Evolutionary conservation across 148 eudicot species (phyloP).

Genomic region (Heliamphora exappendiculata): DNA sequence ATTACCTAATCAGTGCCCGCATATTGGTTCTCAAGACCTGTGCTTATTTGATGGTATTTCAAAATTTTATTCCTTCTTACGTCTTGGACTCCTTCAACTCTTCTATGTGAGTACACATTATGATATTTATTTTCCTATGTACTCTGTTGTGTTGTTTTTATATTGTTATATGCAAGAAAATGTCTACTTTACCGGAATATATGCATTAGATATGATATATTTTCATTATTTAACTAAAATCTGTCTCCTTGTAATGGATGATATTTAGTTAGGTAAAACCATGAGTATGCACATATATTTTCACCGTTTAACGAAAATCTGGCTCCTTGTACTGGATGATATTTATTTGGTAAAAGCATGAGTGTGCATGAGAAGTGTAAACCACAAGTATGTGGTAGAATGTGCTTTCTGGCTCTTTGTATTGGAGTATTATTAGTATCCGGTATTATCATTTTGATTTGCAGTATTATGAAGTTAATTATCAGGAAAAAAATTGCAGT

Average conservation of each 20-base stretch:
- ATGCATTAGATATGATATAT: neutral
- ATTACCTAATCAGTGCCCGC: slow-evolving; percentile 69
- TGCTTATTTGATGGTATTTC: slow-evolving; percentile 18
- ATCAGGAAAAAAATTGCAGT: no score
- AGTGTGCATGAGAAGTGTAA: neutral
- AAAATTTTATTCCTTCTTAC: slow-evolving; percentile 45
- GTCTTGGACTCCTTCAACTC: slow-evolving; percentile 54
- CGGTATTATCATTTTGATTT: neutral
- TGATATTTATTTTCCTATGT: neutral
- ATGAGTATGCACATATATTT: neutral
- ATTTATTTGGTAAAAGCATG: neutral
- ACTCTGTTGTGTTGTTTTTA: neutral
- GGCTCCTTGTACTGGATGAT: neutral
- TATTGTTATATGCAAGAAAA: neutral
- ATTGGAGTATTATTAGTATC: neutral
- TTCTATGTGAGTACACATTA: slow-evolving; percentile 8
- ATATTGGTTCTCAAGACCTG: neutral
- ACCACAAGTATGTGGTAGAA: slow-evolving; percentile 3
- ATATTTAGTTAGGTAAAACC: neutral
- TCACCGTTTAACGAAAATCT: neutral
- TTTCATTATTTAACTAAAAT: neutral
- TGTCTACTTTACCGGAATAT: neutral
- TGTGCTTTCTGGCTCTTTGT: neutral
- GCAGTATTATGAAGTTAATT: neutral
- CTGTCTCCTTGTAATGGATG: neutral